Evolutionary conservation across 2,329 filamentous ascomycete species (phyloP).

Genomic region (Boeremia lycopersici): DNA sequence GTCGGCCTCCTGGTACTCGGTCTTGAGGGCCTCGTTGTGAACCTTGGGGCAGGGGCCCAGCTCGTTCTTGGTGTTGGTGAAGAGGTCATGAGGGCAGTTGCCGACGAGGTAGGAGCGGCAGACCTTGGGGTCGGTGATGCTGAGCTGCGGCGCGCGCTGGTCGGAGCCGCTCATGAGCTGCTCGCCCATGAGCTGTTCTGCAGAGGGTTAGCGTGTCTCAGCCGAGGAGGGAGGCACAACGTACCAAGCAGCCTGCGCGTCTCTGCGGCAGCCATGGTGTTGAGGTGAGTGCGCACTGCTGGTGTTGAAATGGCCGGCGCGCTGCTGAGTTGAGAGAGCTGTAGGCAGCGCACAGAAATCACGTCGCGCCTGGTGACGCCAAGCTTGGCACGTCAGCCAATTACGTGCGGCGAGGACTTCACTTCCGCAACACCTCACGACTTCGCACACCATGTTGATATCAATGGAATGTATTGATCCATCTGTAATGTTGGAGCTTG

Average conservation of each 20-base stretch:
- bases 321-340: slow-evolving; percentile 11
- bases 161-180: slow-evolving; percentile 77
- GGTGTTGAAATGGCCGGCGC: slow-evolving; percentile 5
- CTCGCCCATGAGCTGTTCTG: slow-evolving; percentile 83
- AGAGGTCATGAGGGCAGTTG: slow-evolving; percentile 96
- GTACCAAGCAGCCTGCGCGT: slow-evolving; percentile 90
- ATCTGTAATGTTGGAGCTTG: background rate
- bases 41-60: slow-evolving; percentile 86
- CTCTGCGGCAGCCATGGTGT: slow-evolving; percentile 91
- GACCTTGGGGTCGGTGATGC: slow-evolving; percentile 89
- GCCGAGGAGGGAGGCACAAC: slow-evolving; percentile 16
- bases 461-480: background rate
- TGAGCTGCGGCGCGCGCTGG: slow-evolving; percentile 78
- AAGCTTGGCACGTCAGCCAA: slow-evolving; percentile 30
- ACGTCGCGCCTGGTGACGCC: slow-evolving; percentile 24
- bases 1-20: slow-evolving; percentile 80
- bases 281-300: background rate
- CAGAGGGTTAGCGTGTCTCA: slow-evolving; percentile 22
- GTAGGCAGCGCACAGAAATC: slow-evolving; percentile 28
- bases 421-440: too few relatives aligned
- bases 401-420: slow-evolving; percentile 18
- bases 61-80: slow-evolving; percentile 99
- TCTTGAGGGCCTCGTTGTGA: slow-evolving; percentile 85
- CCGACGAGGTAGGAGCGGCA: slow-evolving; percentile 94
- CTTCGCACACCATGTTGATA: background rate